Conservation (phyloP, 108 stramenopile genomes). For the Aurantiochytrium sp. region DNA sequence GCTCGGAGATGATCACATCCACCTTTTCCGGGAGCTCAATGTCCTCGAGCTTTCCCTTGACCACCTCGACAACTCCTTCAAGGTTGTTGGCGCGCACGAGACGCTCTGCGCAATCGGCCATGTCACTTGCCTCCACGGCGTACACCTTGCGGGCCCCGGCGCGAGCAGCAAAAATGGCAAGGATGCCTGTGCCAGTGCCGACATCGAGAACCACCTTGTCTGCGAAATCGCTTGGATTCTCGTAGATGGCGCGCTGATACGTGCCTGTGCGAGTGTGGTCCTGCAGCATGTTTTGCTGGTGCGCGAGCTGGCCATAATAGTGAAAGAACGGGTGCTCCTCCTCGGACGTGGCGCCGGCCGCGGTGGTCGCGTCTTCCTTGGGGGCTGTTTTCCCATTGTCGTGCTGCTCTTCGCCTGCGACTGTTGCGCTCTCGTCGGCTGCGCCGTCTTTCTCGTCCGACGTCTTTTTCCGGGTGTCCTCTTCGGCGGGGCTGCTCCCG, state of each 20-base stretch:
- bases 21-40: constrained; percentile 57
- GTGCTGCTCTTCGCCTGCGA: not conserved
- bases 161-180: constrained; percentile 57
- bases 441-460: not conserved
- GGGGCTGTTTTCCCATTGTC: not conserved
- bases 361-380: not conserved
- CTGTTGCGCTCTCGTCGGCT: not conserved
- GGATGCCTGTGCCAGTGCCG: constrained; percentile 58
- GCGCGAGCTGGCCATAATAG: constrained; percentile 39
- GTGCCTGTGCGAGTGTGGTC: constrained; percentile 53
- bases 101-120: constrained; percentile 40
- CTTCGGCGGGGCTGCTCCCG: not conserved
- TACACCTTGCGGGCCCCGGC: constrained; percentile 54
- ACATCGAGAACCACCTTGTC: constrained; percentile 60
- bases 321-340: constrained; percentile 35
- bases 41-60: constrained; percentile 54
- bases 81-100: constrained; percentile 30
- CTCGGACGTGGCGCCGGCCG: not conserved
- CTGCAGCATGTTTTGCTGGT: constrained; percentile 59
- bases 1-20: constrained; percentile 61
- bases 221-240: constrained; percentile 42
- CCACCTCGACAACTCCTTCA: not conserved
- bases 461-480: not conserved
- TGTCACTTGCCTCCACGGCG: constrained; percentile 54
- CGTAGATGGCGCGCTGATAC: constrained; percentile 48